Conservation (phyloP, 768 basidiomycete species). For the Psilocybe subaeruginosa region DNA sequence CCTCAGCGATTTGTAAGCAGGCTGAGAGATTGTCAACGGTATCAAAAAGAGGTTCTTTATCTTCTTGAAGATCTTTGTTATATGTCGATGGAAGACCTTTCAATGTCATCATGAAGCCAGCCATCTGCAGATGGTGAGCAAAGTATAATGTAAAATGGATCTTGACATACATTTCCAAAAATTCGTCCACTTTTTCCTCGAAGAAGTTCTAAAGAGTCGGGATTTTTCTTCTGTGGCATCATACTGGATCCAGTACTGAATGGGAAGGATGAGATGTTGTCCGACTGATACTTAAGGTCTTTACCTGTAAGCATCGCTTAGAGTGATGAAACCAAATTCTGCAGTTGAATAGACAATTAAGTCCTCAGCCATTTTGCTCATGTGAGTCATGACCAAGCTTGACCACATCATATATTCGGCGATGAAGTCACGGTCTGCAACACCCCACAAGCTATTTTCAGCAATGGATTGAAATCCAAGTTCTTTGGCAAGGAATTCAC, state of each 20-base stretch:
- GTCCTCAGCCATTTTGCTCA: slow-evolving; percentile 95
- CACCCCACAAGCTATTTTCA: slow-evolving; percentile 97
- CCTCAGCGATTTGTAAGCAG: slow-evolving; percentile 90
- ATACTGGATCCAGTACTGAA: slow-evolving; percentile 95
- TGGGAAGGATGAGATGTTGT: background rate
- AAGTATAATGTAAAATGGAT: background rate
- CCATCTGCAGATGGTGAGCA: slow-evolving; percentile 62
- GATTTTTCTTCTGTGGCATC: slow-evolving; percentile 99
- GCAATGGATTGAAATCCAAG: slow-evolving; percentile 87
- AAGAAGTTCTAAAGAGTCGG: slow-evolving; percentile 93
- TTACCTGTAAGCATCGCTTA: slow-evolving; percentile 97
- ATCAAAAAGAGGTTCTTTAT: slow-evolving; percentile 97
- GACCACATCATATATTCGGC: slow-evolving; percentile 98
- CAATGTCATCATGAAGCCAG: slow-evolving; percentile 96
- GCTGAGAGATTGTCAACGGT: slow-evolving; percentile 87
- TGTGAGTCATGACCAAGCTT: slow-evolving; percentile 88
- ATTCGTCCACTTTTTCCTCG: slow-evolving; percentile 95
- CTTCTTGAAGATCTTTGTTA: slow-evolving; percentile 99
- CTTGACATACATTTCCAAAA: slow-evolving; percentile 78
- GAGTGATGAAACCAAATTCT: slow-evolving; percentile 95
- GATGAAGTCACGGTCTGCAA: slow-evolving; percentile 96
- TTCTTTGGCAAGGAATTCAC: slow-evolving; percentile 89
- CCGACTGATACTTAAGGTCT: background rate
- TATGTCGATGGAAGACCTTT: slow-evolving; percentile 98
- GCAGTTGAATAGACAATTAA: slow-evolving; percentile 95